Evolutionary conservation across 176 grass and related monocot genomes (phyloP).

Genomic region (Oryza punctata): DNA sequence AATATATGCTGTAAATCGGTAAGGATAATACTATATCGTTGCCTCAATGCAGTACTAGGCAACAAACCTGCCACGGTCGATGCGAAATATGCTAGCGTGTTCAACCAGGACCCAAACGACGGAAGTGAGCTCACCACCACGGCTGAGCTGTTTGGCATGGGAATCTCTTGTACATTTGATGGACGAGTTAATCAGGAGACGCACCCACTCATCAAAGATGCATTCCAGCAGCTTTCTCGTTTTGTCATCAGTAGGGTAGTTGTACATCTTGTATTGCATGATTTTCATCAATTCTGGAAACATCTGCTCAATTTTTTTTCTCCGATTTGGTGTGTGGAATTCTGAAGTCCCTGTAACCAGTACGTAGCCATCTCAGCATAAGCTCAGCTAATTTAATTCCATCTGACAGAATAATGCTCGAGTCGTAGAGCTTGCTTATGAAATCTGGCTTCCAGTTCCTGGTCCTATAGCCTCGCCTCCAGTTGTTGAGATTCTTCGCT

Average conservation of each 20-base stretch:
- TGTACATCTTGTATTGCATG: fast-evolving
- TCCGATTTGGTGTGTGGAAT: background rate
- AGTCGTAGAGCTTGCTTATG: background rate
- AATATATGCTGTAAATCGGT: too few relatives aligned
- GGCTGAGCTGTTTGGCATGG: constrained; percentile 19
- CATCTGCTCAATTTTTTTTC: background rate
- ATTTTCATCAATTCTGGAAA: background rate
- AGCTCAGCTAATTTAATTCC: background rate
- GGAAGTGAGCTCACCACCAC: constrained; percentile 9
- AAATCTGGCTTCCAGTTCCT: background rate
- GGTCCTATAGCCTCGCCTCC: background rate
- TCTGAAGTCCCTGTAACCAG: background rate
- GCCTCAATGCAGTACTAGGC: too few relatives aligned
- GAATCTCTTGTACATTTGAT: constrained; percentile 1
- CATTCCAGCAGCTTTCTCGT: background rate
- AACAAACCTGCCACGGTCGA: background rate
- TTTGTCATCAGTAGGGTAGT: background rate
- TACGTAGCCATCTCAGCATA: background rate
- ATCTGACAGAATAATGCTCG: background rate
- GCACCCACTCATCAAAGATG: constrained; percentile 13
- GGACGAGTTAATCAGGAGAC: background rate
- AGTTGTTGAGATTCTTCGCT: background rate
- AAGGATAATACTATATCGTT: too few relatives aligned
- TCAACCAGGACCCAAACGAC: constrained; percentile 6
- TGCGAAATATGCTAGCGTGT: background rate